These are phyloP conservation scores for Sonneratia alba DNA, from an alignment of 345 rosid genomes.

Conservation along the genomic window DNA sequence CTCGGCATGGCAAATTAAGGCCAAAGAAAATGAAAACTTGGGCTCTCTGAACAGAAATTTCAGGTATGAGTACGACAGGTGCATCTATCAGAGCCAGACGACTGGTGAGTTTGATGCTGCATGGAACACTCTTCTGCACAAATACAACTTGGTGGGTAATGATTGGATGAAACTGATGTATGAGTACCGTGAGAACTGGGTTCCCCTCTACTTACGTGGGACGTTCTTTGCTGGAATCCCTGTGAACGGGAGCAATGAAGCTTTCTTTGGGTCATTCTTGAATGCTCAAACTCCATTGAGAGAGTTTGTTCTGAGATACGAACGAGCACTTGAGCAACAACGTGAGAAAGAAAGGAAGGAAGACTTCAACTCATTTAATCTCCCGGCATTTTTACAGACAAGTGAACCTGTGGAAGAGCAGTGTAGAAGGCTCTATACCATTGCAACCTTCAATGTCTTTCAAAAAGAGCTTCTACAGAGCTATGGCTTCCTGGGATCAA, in stretches of 20 bases:
- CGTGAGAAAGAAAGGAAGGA: conserved; percentile 76
- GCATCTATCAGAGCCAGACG: conserved; percentile 62
- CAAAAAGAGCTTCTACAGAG: conserved; percentile 70
- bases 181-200: conserved; percentile 68
- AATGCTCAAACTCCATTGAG: conserved; percentile 44
- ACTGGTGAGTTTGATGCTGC: conserved; percentile 44
- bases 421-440: conserved; percentile 69
- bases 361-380: conserved; percentile 62
- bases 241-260: conserved; percentile 34
- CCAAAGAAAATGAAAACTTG: conserved; percentile 51
- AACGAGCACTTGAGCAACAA: conserved; percentile 53
- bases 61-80: conserved; percentile 57
- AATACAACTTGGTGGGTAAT: conserved; percentile 50
- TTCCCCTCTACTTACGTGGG: conserved; percentile 55
- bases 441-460: conserved; percentile 56
- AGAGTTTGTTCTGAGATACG: conserved; percentile 57
- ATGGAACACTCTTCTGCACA: conserved; percentile 55
- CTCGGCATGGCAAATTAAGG: conserved; percentile 66
- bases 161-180: conserved; percentile 66
- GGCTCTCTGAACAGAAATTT: conserved; percentile 44
- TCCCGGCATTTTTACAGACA: conserved; percentile 60
- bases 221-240: conserved; percentile 80
- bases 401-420: conserved; percentile 82
- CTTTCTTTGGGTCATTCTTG: conserved; percentile 52
- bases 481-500: conserved; percentile 51